Evolutionary conservation across 345 rosid genomes (phyloP).

Genomic region (Eucalyptus coolabah): DNA sequence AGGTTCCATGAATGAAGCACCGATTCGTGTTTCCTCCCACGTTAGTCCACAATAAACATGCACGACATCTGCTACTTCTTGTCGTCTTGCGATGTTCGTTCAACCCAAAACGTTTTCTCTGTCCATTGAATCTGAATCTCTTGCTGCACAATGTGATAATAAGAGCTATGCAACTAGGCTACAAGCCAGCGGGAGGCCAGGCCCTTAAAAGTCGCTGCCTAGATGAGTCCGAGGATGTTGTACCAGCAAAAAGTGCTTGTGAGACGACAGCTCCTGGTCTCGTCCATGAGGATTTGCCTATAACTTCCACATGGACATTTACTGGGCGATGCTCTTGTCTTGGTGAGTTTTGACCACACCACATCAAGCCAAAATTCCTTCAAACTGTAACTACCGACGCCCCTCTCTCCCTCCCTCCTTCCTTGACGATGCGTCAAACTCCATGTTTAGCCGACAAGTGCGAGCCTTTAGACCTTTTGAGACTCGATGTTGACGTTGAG

Average conservation of each 20-base stretch:
- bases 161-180: not conserved
- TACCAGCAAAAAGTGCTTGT: not conserved
- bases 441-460: not conserved
- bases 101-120: not conserved
- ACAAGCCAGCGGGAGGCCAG: not conserved
- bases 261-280: not conserved
- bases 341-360: not conserved
- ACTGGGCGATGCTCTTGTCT: not conserved
- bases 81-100: not conserved
- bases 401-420: not conserved
- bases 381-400: not conserved
- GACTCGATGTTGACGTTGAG: not conserved
- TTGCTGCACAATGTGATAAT: not conserved
- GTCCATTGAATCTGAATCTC: not conserved
- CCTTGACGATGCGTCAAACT: not conserved
- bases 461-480: not conserved
- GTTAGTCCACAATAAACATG: not conserved
- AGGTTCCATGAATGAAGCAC: not conserved
- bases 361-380: not conserved
- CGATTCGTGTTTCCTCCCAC: not conserved
- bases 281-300: not conserved
- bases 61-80: not conserved
- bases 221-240: not conserved
- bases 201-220: not conserved
- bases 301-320: not conserved